Base-by-base conservation (phyloP, 805 yeast genomes). In the Myxozyma mucilagina region DNA sequence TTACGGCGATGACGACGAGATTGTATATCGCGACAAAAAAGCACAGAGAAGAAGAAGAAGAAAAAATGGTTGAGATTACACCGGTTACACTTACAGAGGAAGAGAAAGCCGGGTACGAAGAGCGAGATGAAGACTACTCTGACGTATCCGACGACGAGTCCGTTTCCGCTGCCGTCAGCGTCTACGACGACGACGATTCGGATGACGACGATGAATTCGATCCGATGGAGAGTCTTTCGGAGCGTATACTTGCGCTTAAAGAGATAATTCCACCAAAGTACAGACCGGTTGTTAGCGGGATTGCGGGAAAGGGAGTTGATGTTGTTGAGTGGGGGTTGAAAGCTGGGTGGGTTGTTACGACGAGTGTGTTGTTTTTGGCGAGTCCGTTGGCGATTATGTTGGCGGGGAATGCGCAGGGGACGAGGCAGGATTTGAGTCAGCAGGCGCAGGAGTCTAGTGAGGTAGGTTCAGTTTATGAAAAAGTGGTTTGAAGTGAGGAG, bases 191-290 rank as follows among this genome's bases (percentile, higher is more conserved):
- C 50, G 76, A 72, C 20, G 77, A 75, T 45, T 80, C 76, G 52
- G 78, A 78, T 42, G 90, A 85, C 44, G 87, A 86, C 60, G 90
- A 85, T 64, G 96, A 89, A 68, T 89, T 85, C 71, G 84, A 86
- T 4, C 29, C 29, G 4, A 24, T 24, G 72, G 99, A 94, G 80
- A 86, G 97, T 36, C 67, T 94, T 16, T 76, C 80, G 63, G 98
- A 94, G 70, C 88, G 99, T 83, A 75, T 94, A 66, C 84, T 84
- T 65, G 99, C 99, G 53, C 83, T 94, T 71, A 90, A 87, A 76
- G 97, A 94, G 74, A 89, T 93, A 57, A 79, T 94, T 54, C 90
- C 97, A 50, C 97, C 97, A 69, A 82, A 82, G 68, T 91, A 89
- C 75, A 87, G 98, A 79, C 76, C 80, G 53, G 70, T 71, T 56